Percentiles rank a stretch among this genome's conserved stretches.
phyloP scores from a whole-genome alignment of 768 basidiomycete species.

The Hypholoma fasciculare region DNA sequence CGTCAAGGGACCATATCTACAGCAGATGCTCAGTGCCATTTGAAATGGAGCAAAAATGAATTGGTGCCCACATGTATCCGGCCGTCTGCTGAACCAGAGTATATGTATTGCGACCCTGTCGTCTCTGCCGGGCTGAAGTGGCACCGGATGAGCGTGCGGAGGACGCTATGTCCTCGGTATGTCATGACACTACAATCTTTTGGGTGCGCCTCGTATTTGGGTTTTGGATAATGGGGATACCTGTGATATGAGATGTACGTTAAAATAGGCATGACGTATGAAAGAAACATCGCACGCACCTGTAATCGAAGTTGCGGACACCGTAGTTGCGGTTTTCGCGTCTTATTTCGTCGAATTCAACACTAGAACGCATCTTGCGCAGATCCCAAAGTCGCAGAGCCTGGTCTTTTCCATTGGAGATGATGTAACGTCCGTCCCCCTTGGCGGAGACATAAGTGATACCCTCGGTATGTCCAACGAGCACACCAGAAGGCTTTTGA shows the following conservation, averaged over 20 bases:
- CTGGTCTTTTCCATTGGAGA: constrained; percentile 97
- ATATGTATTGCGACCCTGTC: constrained; percentile 91
- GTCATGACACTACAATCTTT: constrained; percentile 94
- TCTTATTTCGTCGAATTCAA: constrained; percentile 61
- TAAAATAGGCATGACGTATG: background rate
- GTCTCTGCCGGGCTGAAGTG: constrained; percentile 94
- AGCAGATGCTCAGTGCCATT: constrained; percentile 2
- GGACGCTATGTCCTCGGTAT: constrained; percentile 87
- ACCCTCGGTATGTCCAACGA: constrained; percentile 95
- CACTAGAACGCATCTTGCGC: constrained; percentile 82
- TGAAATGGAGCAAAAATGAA: background rate
- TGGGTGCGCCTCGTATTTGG: constrained; percentile 68
- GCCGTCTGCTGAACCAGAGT: constrained; percentile 90
- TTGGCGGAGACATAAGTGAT: constrained; percentile 95
- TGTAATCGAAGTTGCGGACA: constrained; percentile 72
- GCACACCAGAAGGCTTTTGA: constrained; percentile 84
- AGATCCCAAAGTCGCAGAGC: constrained; percentile 91
- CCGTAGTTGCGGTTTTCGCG: constrained; percentile 51
- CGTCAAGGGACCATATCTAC: constrained; percentile 95
- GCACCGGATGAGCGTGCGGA: constrained; percentile 92
- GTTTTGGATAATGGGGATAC: constrained; percentile 65
- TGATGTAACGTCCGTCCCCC: constrained; percentile 93
- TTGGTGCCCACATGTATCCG: constrained; percentile 62
- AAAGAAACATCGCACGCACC: constrained; percentile 44
- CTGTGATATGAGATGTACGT: constrained; percentile 31